phyloP scores from a whole-genome alignment of 202 grass and related monocot species.

The Musa balbisiana region DNA sequence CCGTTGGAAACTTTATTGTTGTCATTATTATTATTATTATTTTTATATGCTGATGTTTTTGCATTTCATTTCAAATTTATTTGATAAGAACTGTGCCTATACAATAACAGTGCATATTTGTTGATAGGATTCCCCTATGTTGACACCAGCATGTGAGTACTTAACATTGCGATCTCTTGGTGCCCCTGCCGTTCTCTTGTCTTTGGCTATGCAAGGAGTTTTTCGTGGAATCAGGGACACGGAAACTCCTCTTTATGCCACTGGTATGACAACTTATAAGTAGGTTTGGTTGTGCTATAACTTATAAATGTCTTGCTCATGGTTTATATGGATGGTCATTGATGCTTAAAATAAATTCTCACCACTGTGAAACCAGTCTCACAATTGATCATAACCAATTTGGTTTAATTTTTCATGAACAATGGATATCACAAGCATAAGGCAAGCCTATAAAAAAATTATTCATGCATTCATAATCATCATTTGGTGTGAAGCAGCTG shows the following conservation, averaged over 20 bases:
- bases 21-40: not conserved
- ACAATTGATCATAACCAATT: no score
- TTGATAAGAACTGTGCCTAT: not conserved
- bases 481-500: no score
- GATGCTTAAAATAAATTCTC: no score
- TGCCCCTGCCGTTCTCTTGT: conserved; percentile 85
- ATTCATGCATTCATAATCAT: no score
- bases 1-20: not conserved
- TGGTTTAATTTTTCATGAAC: no score
- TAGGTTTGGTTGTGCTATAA: no score
- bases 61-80: not conserved
- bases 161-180: conserved; percentile 77
- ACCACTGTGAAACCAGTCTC: not conserved
- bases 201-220: conserved; percentile 82
- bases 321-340: no score
- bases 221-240: conserved; percentile 93
- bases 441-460: no score
- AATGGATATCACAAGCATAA: no score
- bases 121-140: conserved; percentile 69
- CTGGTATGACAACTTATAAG: conserved; percentile 37
- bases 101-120: conserved; percentile 13
- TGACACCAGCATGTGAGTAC: conserved; percentile 69
- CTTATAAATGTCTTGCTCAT: no score
- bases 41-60: not conserved
- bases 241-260: conserved; percentile 84